Conservation (phyloP, 83 land plant species). For the Diphasiastrum complanatum region DNA sequence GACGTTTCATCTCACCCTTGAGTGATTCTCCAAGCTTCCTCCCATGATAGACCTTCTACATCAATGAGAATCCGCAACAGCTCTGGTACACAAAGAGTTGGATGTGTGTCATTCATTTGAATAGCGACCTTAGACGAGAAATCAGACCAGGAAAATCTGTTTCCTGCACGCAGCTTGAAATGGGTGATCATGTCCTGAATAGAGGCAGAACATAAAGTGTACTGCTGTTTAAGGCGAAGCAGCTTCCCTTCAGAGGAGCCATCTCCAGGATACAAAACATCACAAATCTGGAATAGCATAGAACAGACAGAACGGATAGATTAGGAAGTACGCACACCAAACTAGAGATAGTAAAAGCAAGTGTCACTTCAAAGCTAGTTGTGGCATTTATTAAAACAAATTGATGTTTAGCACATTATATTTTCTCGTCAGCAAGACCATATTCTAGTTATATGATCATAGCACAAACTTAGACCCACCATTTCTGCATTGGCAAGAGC, state of each 20-base stretch:
- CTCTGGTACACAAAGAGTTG: conserved; percentile 91
- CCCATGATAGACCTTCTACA: conserved; percentile 70
- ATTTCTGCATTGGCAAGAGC: conserved; percentile 69
- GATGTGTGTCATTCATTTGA: conserved; percentile 99
- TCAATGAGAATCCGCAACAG: conserved; percentile 78
- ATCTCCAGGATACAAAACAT: conserved; percentile 92
- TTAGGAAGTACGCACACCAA: too few species aligned
- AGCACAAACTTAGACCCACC: conserved; percentile 30
- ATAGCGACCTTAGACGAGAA: conserved; percentile 87
- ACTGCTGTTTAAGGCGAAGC: conserved; percentile 92
- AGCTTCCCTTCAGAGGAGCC: conserved; percentile 78
- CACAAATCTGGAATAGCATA: conserved; percentile 80
- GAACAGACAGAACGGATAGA: too few species aligned
- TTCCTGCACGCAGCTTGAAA: conserved; percentile 71
- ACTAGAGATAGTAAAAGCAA: too few species aligned
- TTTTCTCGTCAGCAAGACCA: too few species aligned
- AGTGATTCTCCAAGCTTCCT: conserved; percentile 89
- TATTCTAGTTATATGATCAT: too few species aligned
- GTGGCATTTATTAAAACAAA: too few species aligned
- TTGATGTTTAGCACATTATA: too few species aligned
- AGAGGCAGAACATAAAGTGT: conserved; percentile 93
- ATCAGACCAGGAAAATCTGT: conserved; percentile 51
- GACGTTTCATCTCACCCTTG: conserved; percentile 76
- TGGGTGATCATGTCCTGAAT: conserved; percentile 90
- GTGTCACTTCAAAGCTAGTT: too few species aligned